These are phyloP conservation scores for Phytophthora aleatoria DNA, from an alignment of 352 stramenopile species.

Conservation along the genomic window DNA sequence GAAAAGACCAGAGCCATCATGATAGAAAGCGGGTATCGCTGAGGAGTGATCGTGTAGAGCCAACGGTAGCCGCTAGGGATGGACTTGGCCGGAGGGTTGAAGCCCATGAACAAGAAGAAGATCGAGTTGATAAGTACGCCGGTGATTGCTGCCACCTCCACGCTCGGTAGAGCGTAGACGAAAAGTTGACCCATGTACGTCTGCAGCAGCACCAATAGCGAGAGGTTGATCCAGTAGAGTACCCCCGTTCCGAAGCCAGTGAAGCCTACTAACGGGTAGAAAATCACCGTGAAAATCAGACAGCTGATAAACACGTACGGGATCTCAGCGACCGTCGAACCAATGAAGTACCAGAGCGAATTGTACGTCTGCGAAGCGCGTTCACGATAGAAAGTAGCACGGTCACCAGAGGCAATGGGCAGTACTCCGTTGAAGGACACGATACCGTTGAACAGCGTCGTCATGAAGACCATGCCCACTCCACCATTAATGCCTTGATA, in stretches of 20 bases:
- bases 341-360: slow-evolving; percentile 75
- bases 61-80: slow-evolving; percentile 31
- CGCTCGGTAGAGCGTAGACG: slow-evolving; percentile 23
- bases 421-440: slow-evolving; percentile 28
- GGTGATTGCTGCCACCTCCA: slow-evolving; percentile 31
- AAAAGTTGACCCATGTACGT: slow-evolving; percentile 40
- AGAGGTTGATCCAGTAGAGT: slow-evolving; percentile 37
- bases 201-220: slow-evolving; percentile 38
- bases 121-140: slow-evolving; percentile 29
- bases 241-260: slow-evolving; percentile 27
- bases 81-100: slow-evolving; percentile 27
- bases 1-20: slow-evolving; percentile 34
- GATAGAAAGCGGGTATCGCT: slow-evolving; percentile 28
- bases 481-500: slow-evolving; percentile 38
- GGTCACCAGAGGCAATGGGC: slow-evolving; percentile 54
- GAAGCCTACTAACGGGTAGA: slow-evolving; percentile 47
- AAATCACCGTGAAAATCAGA: slow-evolving; percentile 36
- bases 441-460: slow-evolving; percentile 57
- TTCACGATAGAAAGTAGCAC: slow-evolving; percentile 81
- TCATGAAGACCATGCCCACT: slow-evolving; percentile 80
- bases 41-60: slow-evolving; percentile 29
- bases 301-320: slow-evolving; percentile 50
- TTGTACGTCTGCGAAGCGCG: slow-evolving; percentile 92
- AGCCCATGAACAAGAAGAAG: slow-evolving; percentile 33
- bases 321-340: slow-evolving; percentile 72